Evolutionary conservation across 208 protist species (phyloP).

Genomic region (Leishmania tarentolae): DNA sequence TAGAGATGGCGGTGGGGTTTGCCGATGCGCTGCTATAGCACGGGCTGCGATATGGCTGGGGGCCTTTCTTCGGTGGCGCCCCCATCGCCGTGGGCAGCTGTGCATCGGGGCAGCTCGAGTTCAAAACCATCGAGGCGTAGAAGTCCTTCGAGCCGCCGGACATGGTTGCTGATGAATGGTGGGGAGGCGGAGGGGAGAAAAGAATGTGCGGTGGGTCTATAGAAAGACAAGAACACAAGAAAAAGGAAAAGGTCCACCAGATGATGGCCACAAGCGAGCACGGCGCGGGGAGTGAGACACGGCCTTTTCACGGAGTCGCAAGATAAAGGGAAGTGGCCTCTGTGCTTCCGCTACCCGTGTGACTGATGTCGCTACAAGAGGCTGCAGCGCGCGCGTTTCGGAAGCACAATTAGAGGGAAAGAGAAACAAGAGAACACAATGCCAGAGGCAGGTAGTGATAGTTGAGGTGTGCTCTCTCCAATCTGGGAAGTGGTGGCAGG

Average conservation of each 20-base stretch:
- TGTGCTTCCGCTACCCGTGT: not conserved
- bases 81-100: constrained; percentile 5
- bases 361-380: not conserved
- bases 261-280: not conserved
- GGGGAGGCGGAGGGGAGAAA: not conserved
- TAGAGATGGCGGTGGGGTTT: not conserved
- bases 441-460: not conserved
- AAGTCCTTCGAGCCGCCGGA: constrained; percentile 33
- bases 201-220: not conserved
- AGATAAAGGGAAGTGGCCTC: not conserved
- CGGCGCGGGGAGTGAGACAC: not conserved
- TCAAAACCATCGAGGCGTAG: constrained; percentile 62
- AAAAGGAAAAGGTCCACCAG: not conserved
- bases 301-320: not conserved
- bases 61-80: constrained; percentile 12
- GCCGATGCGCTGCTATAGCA: constrained; percentile 16
- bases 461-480: not conserved
- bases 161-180: constrained; percentile 16
- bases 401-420: not conserved
- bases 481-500: not conserved
- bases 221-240: not conserved
- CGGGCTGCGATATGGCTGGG: constrained; percentile 28
- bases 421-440: not conserved
- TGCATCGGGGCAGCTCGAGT: constrained; percentile 43
- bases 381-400: not conserved